phyloP scores from a whole-genome alignment of 345 rosid genomes.

The Dimocarpus longan region DNA sequence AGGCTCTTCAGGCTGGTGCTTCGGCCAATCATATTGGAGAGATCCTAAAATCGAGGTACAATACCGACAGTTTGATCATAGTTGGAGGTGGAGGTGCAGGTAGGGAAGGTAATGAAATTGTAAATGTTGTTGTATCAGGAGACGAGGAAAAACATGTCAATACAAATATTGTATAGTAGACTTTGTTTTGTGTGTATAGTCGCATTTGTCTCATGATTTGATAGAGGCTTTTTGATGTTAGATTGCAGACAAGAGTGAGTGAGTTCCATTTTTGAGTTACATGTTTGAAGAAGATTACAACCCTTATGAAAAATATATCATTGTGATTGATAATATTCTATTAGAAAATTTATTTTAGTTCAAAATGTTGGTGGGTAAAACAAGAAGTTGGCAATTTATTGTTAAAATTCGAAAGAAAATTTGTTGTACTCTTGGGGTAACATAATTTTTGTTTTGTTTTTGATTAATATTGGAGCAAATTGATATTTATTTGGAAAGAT shows the following conservation, averaged over 20 bases:
- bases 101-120: conserved; percentile 9
- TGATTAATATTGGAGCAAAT: too few relatives aligned
- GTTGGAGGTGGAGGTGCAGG: conserved; percentile 23
- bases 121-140: neutral
- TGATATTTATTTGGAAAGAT: too few relatives aligned
- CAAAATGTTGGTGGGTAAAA: too few relatives aligned
- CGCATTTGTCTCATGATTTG: neutral
- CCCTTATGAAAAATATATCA: neutral
- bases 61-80: conserved; percentile 1
- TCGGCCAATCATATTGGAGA: conserved; percentile 48
- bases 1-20: conserved; percentile 54
- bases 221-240: conserved; percentile 19
- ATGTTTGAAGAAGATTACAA: neutral
- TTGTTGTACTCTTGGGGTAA: too few relatives aligned
- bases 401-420: too few relatives aligned
- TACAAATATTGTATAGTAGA: conserved; percentile 6
- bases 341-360: neutral
- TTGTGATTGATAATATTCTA: too few relatives aligned
- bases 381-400: too few relatives aligned
- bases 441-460: too few relatives aligned
- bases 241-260: neutral
- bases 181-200: neutral
- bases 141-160: neutral
- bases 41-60: conserved; percentile 24
- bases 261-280: neutral